Evolutionary conservation across 441 rosid genomes (phyloP), one percentile per base, ranked within the genome.

Genomic region (Euphorbia celastroides): DNA sequence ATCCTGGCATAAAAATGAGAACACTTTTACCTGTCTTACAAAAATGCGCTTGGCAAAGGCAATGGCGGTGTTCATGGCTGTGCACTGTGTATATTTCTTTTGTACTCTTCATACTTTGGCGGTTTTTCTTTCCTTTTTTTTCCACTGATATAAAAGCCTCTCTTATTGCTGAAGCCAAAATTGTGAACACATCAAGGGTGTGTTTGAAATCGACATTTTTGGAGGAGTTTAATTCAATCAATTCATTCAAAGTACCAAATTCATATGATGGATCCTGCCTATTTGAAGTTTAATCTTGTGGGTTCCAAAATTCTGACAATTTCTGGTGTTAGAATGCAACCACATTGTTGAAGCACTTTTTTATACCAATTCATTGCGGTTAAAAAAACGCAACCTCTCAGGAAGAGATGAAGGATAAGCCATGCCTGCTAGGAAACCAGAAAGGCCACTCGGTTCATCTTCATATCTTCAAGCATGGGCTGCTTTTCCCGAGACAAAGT

Each of bases 71-170:
- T n/a, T n/a, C n/a, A n/a, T n/a, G n/a, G n/a, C n/a, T n/a, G n/a
- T n/a, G n/a, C n/a, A n/a, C n/a, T 84, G n/a, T n/a, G n/a, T n/a
- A 84, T 82, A 78, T 75, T 48, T 73, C 30, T 36, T 62, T 70
- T 38, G 2, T 69, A 36, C 75, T 65, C 23, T 10, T 68, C 58
- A 60, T 66, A 30, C 27, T 44, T n/a, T 41, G 60, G 44, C 32
- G 4, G 17, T 56, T 19, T 52, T n/a, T n/a, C n/a, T 44, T n/a
- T n/a, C n/a, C 9, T 12, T 46, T 42, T 54, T 52, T 34, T 34
- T 22, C 25, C 7, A 17, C 41, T 36, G 16, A 61, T 20, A 38
- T 30, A 38, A 42, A 50, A 42, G 30, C 34, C 5, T 58, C 20
- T 65, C 30, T 17, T 16, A 7, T 9, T 16, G 0, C 8, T 17